These are phyloP conservation scores for Saturnispora diversa DNA, from an alignment of 805 yeast species.

Conservation along the genomic window DNA sequence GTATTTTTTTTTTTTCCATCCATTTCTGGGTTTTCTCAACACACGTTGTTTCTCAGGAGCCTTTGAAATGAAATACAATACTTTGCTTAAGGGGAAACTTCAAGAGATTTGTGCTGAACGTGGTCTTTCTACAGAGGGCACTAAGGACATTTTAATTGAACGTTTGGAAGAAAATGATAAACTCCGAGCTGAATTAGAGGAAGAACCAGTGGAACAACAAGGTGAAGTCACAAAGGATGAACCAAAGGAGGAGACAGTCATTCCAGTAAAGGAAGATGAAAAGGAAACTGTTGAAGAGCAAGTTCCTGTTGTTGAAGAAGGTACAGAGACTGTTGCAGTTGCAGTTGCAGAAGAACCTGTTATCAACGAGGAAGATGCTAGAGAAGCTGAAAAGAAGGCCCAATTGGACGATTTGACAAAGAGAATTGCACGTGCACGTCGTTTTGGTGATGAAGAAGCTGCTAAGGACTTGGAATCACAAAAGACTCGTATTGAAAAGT, in stretches of 20 bases:
- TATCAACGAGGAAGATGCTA: constrained; percentile 31
- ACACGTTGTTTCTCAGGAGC: constrained; percentile 1
- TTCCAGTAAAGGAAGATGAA: constrained; percentile 15
- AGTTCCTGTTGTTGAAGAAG: constrained; percentile 14
- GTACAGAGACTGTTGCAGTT: constrained; percentile 15
- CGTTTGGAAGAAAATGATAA: constrained; percentile 55
- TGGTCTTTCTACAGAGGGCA: constrained; percentile 64
- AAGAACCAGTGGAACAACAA: constrained; percentile 17
- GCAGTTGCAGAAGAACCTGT: constrained; percentile 23
- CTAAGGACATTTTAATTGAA: constrained; percentile 68
- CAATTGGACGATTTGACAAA: constrained; percentile 61
- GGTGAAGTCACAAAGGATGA: constrained; percentile 17
- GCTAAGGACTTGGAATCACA: constrained; percentile 50
- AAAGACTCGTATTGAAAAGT: constrained; percentile 68
- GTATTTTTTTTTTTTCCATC: background rate
- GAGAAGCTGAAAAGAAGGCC: constrained; percentile 62
- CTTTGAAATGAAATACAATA: constrained; percentile 32
- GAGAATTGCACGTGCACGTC: constrained; percentile 64
- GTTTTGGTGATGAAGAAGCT: constrained; percentile 59
- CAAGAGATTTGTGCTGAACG: constrained; percentile 65
- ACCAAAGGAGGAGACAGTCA: constrained; percentile 19
- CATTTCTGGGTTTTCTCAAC: background rate
- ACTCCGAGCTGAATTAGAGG: constrained; percentile 25
- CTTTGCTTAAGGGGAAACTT: constrained; percentile 76
- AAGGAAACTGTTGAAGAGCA: constrained; percentile 6